phyloP scores from a whole-genome alignment of 305 asterid genomes.

The Rubia peregrina region DNA sequence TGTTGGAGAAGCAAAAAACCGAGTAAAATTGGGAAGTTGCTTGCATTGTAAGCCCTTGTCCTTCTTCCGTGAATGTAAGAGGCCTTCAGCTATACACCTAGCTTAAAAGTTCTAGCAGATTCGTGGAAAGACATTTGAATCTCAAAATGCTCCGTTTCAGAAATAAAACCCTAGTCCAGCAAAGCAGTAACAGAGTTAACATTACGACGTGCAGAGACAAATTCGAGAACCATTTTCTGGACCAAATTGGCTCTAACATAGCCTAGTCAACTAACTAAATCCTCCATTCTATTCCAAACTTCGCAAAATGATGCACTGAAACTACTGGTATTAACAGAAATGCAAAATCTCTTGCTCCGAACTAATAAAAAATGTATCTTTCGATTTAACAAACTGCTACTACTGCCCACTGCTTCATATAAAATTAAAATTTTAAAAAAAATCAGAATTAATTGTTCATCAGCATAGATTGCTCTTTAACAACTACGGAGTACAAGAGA shows the following conservation, averaged over 20 bases:
- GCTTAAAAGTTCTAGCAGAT: background rate
- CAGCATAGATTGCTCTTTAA: background rate
- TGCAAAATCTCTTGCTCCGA: background rate
- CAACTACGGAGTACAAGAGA: too few relatives aligned
- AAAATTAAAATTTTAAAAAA: too few relatives aligned
- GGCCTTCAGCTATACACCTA: conserved; percentile 1
- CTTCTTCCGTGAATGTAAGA: background rate
- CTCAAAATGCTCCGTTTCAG: background rate
- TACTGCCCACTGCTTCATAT: background rate
- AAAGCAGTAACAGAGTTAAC: background rate
- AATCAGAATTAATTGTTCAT: background rate
- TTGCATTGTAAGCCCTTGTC: conserved; percentile 37
- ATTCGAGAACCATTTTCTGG: background rate
- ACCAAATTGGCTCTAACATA: background rate
- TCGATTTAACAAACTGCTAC: background rate
- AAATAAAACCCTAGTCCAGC: background rate
- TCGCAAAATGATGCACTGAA: background rate
- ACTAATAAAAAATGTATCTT: background rate
- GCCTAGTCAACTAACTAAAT: background rate
- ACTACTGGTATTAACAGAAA: background rate
- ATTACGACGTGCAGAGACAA: background rate
- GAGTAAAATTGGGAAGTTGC: conserved; percentile 49
- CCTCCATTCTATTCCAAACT: background rate
- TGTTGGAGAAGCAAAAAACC: conserved; percentile 33
- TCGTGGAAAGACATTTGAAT: background rate